Evolutionary conservation across 2,329 filamentous ascomycete species (phyloP), one percentile per base, ranked within the genome.

Genomic region (Fusarium fracticaudum): DNA sequence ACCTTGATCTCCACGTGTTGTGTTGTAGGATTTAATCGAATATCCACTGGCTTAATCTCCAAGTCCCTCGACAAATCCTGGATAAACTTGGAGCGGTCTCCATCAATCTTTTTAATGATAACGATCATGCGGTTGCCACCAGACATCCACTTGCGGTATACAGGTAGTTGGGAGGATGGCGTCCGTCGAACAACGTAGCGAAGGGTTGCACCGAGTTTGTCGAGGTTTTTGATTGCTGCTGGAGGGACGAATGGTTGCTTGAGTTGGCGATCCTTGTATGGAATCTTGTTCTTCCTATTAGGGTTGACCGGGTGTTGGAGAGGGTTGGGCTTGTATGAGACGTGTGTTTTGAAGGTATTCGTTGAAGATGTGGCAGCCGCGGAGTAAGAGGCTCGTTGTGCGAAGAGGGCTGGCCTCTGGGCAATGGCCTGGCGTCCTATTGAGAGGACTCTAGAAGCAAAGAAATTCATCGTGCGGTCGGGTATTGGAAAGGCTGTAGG

Each of bases 121-220:
- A 96, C 97, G 78, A 93, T 84, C 77, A 91, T 90, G 79, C 91
- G 87, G 74, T 93, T 96, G 20, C 94, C 94, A 60, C 94, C 94
- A 18, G 90, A 87, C 85, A 94, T 95, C 73, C 84, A 86, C 74
- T 91, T 86, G 22, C 91, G 86, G 84, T 98, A 99, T 50, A 98
- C 89, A 31, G 94, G 91, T 6, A 96, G 85, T 74, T 94, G 90
- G 54, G 91, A 89, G 43, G 89, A 91, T 3, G 87, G 84, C 7
- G 94, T 96, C 71, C 94, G 92, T 59, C 86, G 86, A 73, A 98
- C 88, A 77, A 91, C 88, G 85, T 95, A 98, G 17, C 90, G 88
- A 31, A 76, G 66, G 18, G 72, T 57, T 18, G 73, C 71, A 18
- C 66, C 64, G 45, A 83, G 76, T 55, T 83, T 76, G 41, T 81